phyloP scores from a whole-genome alignment of 306 rosid genomes.

The Vachellia collinsii region DNA sequence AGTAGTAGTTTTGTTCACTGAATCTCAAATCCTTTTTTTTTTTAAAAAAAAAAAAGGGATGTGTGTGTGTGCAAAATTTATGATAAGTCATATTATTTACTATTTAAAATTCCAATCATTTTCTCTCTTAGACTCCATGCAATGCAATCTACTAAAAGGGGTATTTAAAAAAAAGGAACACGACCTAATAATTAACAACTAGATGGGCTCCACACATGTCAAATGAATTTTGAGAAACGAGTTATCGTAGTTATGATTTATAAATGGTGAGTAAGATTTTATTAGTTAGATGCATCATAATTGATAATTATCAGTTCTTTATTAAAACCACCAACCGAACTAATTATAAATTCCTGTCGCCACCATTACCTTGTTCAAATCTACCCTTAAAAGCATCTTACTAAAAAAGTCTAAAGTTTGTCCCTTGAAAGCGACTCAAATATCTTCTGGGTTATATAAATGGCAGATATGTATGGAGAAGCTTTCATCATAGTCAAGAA shows the following conservation, averaged over 20 bases:
- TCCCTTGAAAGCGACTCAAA: background rate
- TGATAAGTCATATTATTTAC: no score
- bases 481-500: background rate
- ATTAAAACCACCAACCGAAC: background rate
- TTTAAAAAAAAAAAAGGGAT: no score
- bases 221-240: background rate
- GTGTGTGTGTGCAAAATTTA: no score
- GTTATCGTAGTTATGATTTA: background rate
- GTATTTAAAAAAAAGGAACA: background rate
- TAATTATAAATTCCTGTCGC: background rate
- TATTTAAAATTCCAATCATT: no score
- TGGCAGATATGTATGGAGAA: background rate
- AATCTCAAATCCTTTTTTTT: no score
- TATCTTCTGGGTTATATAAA: background rate
- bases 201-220: background rate
- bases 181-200: background rate
- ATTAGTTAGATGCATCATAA: background rate
- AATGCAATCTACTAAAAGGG: background rate
- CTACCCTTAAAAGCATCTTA: background rate
- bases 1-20: no score
- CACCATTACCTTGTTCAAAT: background rate
- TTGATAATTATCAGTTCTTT: background rate
- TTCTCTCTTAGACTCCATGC: background rate
- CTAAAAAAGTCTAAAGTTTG: background rate
- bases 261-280: background rate